phyloP scores from a whole-genome alignment of 768 basidiomycete genomes.

The Boletales sp. region DNA sequence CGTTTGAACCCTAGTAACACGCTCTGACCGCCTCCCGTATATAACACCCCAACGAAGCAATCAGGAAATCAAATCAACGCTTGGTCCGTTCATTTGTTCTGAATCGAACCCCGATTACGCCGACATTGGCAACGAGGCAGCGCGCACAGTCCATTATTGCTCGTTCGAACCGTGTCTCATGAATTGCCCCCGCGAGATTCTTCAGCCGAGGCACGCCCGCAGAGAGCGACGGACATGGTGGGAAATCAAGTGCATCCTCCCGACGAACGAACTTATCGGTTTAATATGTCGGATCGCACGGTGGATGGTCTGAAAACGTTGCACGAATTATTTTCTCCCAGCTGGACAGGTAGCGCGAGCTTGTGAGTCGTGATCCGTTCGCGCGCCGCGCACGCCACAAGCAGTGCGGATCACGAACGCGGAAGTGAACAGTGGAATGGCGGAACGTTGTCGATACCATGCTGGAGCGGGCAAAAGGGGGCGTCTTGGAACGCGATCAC shows the following conservation, averaged over 20 bases:
- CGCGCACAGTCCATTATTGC: not conserved
- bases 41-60: too few species aligned
- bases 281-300: too few species aligned
- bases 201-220: not conserved
- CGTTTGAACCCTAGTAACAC: too few species aligned
- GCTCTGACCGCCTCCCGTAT: too few species aligned
- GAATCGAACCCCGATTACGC: not conserved
- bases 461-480: too few species aligned
- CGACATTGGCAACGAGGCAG: too few species aligned
- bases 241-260: too few species aligned
- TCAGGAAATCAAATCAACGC: too few species aligned
- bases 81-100: too few species aligned
- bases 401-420: slow-evolving; percentile 14
- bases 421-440: slow-evolving; percentile 12
- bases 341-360: not conserved
- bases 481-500: too few species aligned
- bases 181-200: not conserved
- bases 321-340: not conserved
- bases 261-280: too few species aligned
- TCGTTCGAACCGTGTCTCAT: not conserved
- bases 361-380: too few species aligned
- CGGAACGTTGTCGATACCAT: not conserved
- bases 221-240: not conserved
- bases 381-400: not conserved
- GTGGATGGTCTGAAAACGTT: not conserved